Conservation (phyloP, 495 filamentous ascomycete genomes). For the Aspergillus haitiensis region DNA sequence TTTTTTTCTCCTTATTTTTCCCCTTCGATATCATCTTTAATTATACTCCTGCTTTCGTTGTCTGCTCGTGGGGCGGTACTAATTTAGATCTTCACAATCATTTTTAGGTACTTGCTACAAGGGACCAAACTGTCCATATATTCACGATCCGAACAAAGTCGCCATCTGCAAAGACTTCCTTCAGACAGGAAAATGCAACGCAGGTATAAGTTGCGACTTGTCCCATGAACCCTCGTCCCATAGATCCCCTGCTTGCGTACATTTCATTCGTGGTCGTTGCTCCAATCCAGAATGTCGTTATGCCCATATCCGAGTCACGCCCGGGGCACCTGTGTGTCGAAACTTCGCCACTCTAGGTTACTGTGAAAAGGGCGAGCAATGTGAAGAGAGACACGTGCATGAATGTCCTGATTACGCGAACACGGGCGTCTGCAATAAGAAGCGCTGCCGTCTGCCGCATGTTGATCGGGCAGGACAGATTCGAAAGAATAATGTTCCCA, state of each 20-base stretch:
- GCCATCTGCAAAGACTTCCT: conserved; percentile 90
- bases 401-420: conserved; percentile 97
- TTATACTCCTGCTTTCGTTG: conserved; percentile 10
- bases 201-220: conserved; percentile 83
- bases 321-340: conserved; percentile 79
- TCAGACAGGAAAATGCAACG: conserved; percentile 72
- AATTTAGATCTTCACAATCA: conserved; percentile 31
- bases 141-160: conserved; percentile 84
- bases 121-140: conserved; percentile 75
- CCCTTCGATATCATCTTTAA: conserved; percentile 4
- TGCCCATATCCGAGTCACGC: conserved; percentile 79
- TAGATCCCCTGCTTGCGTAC: conserved; percentile 81
- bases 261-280: conserved; percentile 89
- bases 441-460: conserved; percentile 82
- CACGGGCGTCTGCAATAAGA: conserved; percentile 76
- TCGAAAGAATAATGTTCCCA: conserved; percentile 56
- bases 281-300: conserved; percentile 87
- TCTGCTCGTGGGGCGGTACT: conserved; percentile 9
- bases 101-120: conserved; percentile 74
- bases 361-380: conserved; percentile 79
- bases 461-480: conserved; percentile 79
- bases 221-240: conserved; percentile 88
- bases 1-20: conserved; percentile 13
- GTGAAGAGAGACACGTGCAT: conserved; percentile 78
- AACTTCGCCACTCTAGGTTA: conserved; percentile 85